Evolutionary conservation across 192 early-diverging fungal species (phyloP).

Genomic region (Mortierella alpina): DNA sequence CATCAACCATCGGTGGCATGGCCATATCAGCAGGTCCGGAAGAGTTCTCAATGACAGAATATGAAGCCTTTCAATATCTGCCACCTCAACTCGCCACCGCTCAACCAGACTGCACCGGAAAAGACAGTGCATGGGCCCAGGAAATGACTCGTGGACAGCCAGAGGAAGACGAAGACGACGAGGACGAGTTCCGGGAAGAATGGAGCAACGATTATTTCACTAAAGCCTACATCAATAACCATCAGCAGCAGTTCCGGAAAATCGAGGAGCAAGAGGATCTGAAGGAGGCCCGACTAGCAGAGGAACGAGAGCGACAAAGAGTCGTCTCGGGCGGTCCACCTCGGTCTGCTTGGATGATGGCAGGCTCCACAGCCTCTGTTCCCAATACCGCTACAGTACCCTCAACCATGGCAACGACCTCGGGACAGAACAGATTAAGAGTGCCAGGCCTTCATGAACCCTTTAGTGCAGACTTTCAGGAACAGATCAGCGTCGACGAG

Average conservation of each 20-base stretch:
- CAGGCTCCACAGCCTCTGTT: neutral
- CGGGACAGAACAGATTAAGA: neutral
- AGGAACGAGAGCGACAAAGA: slow-evolving; percentile 32
- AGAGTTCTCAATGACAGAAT: slow-evolving; percentile 21
- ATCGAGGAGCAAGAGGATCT: slow-evolving; percentile 41
- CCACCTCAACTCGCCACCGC: neutral
- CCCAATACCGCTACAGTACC: neutral
- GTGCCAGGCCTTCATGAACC: slow-evolving; percentile 29
- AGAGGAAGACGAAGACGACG: slow-evolving; percentile 20
- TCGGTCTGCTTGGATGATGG: slow-evolving; percentile 27
- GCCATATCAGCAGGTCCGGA: neutral
- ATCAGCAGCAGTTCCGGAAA: slow-evolving; percentile 31
- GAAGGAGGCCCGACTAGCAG: slow-evolving; percentile 32
- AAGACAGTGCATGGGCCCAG: slow-evolving; percentile 14
- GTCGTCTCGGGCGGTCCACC: slow-evolving; percentile 15
- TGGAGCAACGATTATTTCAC: slow-evolving; percentile 53
- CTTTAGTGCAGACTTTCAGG: neutral
- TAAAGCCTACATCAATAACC: slow-evolving; percentile 42
- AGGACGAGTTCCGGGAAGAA: slow-evolving; percentile 47
- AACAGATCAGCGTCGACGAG: slow-evolving; percentile 20
- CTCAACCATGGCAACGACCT: neutral
- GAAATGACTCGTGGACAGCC: slow-evolving; percentile 15
- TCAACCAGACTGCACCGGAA: too few relatives aligned
- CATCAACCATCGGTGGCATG: neutral
- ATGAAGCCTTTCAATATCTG: slow-evolving; percentile 12